These are phyloP conservation scores for Cenchrus fungigraminus DNA, from an alignment of 176 grass and related monocot species.

Conservation along the genomic window DNA sequence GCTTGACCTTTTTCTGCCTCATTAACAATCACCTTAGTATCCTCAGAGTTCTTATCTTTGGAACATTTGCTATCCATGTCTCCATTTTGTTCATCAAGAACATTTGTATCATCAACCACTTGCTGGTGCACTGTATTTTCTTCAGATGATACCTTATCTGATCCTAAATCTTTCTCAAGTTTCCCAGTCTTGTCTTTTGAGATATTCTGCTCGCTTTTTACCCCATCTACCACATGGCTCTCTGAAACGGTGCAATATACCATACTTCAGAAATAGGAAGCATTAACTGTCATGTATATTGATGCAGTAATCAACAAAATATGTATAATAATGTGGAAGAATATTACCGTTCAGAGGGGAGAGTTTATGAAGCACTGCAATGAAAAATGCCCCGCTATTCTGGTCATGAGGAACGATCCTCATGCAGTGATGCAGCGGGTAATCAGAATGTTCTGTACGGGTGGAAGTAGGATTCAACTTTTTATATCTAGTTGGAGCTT, in stretches of 20 bases:
- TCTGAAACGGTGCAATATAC: slow-evolving; percentile 43
- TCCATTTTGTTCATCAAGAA: slow-evolving; percentile 46
- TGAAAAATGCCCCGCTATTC: slow-evolving; percentile 96
- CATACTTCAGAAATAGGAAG: slow-evolving; percentile 10
- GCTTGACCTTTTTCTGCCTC: slow-evolving; percentile 57
- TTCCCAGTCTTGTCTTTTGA: slow-evolving; percentile 37
- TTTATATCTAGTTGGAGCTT: slow-evolving; percentile 33
- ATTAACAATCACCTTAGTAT: slow-evolving; percentile 47
- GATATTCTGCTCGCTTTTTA: slow-evolving; percentile 43
- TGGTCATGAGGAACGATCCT: slow-evolving; percentile 98
- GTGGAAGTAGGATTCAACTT: slow-evolving; percentile 27
- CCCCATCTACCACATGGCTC: slow-evolving; percentile 47
- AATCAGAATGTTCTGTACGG: slow-evolving; percentile 66
- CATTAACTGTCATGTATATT: neutral
- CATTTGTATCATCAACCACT: slow-evolving; percentile 40
- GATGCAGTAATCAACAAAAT: slow-evolving; percentile 15
- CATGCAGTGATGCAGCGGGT: slow-evolving; percentile 81
- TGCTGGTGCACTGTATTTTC: slow-evolving; percentile 41
- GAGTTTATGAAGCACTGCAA: slow-evolving; percentile 86
- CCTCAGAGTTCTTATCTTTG: slow-evolving; percentile 41
- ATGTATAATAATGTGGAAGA: slow-evolving; percentile 8
- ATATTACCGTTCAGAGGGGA: slow-evolving; percentile 64
- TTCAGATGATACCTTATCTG: slow-evolving; percentile 46
- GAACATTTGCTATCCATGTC: slow-evolving; percentile 31
- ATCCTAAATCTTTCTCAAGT: slow-evolving; percentile 21